Evolutionary conservation across 179 eudicot genomes (phyloP).

Genomic region (Pouteria campechiana): DNA sequence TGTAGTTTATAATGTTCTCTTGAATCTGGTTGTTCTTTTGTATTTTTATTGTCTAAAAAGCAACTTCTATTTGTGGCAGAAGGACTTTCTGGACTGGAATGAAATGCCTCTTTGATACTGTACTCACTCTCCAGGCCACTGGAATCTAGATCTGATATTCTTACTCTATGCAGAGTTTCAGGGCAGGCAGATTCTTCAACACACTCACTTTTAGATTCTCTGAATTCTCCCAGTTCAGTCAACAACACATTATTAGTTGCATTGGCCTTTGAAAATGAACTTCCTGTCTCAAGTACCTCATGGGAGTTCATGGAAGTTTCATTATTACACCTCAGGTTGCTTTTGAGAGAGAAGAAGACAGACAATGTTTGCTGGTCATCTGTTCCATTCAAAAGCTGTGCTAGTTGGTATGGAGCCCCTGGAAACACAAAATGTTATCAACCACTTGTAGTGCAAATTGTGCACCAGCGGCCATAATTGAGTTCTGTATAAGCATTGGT

Average conservation of each 20-base stretch:
- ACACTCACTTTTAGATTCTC: constrained; percentile 17
- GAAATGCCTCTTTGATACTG: constrained; percentile 6
- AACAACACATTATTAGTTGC: constrained; percentile 12
- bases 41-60: constrained; percentile 11
- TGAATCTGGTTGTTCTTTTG: constrained; percentile 30
- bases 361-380: constrained; percentile 62
- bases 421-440: too few species aligned
- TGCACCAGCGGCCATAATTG: too few species aligned
- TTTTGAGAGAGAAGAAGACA: constrained; percentile 45
- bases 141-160: constrained; percentile 15
- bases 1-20: constrained; percentile 23
- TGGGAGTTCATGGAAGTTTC: constrained; percentile 14
- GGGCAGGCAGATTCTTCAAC: constrained; percentile 8
- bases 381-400: constrained; percentile 49
- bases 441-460: too few species aligned
- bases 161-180: constrained; percentile 7
- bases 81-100: constrained; percentile 19
- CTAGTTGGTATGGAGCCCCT: constrained; percentile 81
- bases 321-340: constrained; percentile 13
- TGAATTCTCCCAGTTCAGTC: constrained; percentile 16
- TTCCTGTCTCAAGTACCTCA: constrained; percentile 15
- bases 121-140: constrained; percentile 17
- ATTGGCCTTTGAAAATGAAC: constrained; percentile 20
- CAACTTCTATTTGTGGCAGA: constrained; percentile 25
- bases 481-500: too few species aligned